Percentiles rank a stretch among this genome's conserved stretches.
Conservation (phyloP, 352 stramenopile species). For the Salisapilia sapeloensis region DNA sequence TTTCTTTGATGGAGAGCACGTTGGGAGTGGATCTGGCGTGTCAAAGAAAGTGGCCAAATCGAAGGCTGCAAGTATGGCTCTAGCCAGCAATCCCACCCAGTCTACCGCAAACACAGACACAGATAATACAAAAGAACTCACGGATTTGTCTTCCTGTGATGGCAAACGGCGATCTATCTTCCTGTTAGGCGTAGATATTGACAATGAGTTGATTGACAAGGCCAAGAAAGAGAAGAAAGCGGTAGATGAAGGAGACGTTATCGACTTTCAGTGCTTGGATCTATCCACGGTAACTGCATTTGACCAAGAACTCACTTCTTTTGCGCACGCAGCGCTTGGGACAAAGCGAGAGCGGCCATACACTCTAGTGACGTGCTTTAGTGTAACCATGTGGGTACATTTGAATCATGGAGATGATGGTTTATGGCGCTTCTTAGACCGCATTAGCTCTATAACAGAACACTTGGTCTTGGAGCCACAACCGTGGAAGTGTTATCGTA, state of each 20-base stretch:
- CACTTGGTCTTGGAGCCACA: conserved; percentile 69
- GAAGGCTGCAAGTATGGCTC: conserved; percentile 33
- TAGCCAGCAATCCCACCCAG: conserved; percentile 6
- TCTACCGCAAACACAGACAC: not conserved
- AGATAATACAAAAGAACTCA: too few species aligned
- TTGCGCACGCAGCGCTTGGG: conserved; percentile 23
- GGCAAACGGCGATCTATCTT: conserved; percentile 8
- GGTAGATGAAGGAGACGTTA: conserved; percentile 8
- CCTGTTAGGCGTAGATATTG: conserved; percentile 57
- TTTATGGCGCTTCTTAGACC: conserved; percentile 51
- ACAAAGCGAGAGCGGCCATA: conserved; percentile 21
- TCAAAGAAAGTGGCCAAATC: conserved; percentile 74
- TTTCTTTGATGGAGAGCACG: conserved; percentile 19
- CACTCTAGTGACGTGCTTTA: conserved; percentile 64
- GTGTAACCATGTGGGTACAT: conserved; percentile 82
- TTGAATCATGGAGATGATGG: conserved; percentile 73
- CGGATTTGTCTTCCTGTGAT: too few species aligned
- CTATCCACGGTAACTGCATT: conserved; percentile 29
- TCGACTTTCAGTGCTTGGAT: conserved; percentile 40
- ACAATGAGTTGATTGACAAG: conserved; percentile 40
- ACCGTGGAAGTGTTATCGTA: conserved; percentile 75
- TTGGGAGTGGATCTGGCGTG: conserved; percentile 37
- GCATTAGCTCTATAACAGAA: conserved; percentile 32
- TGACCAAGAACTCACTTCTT: conserved; percentile 15
- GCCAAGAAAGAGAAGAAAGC: conserved; percentile 22